Base-by-base conservation (phyloP, 1,284 basidiomycete species). In the Phellinidium pouzarii region DNA sequence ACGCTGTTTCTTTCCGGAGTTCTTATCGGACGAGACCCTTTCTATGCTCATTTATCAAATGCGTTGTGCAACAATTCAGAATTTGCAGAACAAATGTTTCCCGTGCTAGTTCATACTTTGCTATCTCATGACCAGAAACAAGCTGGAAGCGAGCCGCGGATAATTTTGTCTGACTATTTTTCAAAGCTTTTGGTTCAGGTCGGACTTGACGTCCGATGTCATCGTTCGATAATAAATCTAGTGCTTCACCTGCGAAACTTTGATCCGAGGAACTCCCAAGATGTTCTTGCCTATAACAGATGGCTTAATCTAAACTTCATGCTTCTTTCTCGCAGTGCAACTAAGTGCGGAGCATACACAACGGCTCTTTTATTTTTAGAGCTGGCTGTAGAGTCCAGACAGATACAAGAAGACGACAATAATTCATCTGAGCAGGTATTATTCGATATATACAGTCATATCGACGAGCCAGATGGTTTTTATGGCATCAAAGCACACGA, bases 401-500 rank as follows among this genome's bases (percentile, higher is more conserved):
- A 57, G 59, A 62, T 56, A 5, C 54, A 65, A 26, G 59, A 58
- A n/a, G 59, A 61, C 12, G 63, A 68, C 25, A 58, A 63, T 47
- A 41, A 60, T 31, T 63, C 68, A 9, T 67, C 73, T 3, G 84
- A 88, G 65, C 69, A 79, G 41, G 76, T 94, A 29, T 72, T 98
- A 43, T 96, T 94, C 68, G 83, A 88, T 50, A 92, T 98, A 48
- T 99, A 97, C 65, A 84, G 82, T 57, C 90, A 92, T 62, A 92
- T 99, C 54, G 93, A 96, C 62, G 95, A 99, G 62, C 94, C 94
- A 0, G 95, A 99, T 62, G 93, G 95, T 1, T 99, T 99, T 66
- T 99, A 99, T 66, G 93, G 92, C 1, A 91, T 98, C 57, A 77
- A 84, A 57, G 79, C 83, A n/a, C 66, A 72, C 20, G 82, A 98